These are phyloP conservation scores for Calocybe cyanea DNA, from an alignment of 768 basidiomycete genomes.

Conservation along the genomic window DNA sequence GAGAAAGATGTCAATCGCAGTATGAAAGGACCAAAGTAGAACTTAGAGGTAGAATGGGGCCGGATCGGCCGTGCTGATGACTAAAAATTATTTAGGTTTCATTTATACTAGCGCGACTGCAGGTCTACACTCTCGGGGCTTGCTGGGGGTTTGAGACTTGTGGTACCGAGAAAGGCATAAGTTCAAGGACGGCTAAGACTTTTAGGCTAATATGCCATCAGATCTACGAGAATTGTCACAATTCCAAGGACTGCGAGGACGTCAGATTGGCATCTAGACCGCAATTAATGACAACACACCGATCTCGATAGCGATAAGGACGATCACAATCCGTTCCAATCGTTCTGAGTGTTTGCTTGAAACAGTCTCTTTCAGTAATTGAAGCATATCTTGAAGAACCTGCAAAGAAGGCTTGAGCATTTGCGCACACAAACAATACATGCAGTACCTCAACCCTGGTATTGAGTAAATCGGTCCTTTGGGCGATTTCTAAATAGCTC, in stretches of 20 bases:
- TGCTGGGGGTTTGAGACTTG: not conserved
- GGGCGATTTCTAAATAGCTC: conserved; percentile 92
- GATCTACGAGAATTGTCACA: conserved; percentile 85
- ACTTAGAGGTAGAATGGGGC: not conserved
- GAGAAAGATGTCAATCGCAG: conserved; percentile 17
- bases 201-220: conserved; percentile 44
- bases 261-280: conserved; percentile 3
- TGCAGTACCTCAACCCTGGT: conserved; percentile 80
- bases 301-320: conserved; percentile 85
- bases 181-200: too few relatives aligned
- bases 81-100: too few relatives aligned
- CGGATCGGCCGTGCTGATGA: too few relatives aligned
- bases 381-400: conserved; percentile 96
- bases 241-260: conserved; percentile 72
- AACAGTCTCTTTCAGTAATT: conserved; percentile 91
- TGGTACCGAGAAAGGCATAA: not conserved
- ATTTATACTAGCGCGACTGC: too few relatives aligned
- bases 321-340: conserved; percentile 90
- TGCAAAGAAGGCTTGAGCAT: conserved; percentile 22
- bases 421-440: conserved; percentile 1
- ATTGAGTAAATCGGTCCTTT: conserved; percentile 89
- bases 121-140: not conserved
- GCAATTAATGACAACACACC: conserved; percentile 36
- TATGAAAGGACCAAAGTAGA: conserved; percentile 18
- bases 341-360: conserved; percentile 88